Base-by-base conservation (phyloP, 805 yeast species). In the Hagleromyces aurorensis region DNA sequence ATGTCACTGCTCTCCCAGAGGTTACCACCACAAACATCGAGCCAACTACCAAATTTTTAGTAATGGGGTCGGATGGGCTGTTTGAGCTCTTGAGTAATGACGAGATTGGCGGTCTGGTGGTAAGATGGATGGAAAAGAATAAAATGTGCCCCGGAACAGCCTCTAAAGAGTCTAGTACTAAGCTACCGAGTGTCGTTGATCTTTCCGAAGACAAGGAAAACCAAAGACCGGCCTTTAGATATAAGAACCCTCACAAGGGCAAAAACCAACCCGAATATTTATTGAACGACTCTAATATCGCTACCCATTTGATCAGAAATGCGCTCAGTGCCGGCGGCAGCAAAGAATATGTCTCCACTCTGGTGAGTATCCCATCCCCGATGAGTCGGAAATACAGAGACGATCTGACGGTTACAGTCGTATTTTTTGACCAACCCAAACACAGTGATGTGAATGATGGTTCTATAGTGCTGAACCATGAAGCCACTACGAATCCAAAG, bases 1-100 rank as follows among this genome's bases (percentile, higher is more conserved):
- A 91, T 55, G 96, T 91, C 20, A 91, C 98, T 1, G 97, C 98
- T 1, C 87, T 80, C 54, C 98, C 98, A 0, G 94, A 81, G 16
- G 68, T 87, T 15, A 80, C 95, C 3, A 77, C 94, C 2, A 79
- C 87, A 8, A 74, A 77, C 47, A 70, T 87, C 28, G 68, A 69
- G 29, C 79, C 86, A 1, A 64, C 68, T 13, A 73, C 78, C 41
- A 91, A 85, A 50, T 91, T 91, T 47, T 61, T 91, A 53, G 94
- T 91, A 18, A 65, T 91, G 71, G 98, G 89, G 0, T 77, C 93
- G 13, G 98, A 91, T 59, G 98, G 98, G 0, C 64, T 91, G 29
- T 91, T 78, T 57, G 98, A 91, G 56, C 70, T 89, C 72, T 66
- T 91, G 33, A 72, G 89, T 13, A 87, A 87, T 56, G 96, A 85